Base-by-base conservation (phyloP, 257 asterid species). In the Eucommia ulmoides region DNA sequence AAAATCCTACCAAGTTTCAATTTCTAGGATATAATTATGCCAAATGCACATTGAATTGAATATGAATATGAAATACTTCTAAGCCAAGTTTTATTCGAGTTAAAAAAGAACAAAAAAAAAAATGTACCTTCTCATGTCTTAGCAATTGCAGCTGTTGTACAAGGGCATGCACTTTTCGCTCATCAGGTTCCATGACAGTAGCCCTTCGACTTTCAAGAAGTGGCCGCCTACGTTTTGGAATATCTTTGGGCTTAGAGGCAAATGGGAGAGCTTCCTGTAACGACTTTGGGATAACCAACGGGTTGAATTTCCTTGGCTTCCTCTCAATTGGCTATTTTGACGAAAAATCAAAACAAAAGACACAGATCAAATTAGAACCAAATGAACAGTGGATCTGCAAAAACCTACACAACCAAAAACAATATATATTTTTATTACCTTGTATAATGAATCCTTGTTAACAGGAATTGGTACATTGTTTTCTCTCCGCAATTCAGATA, bases 381-480 rank as follows among this genome's bases (percentile, higher is more conserved):
- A 54, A 5, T 10, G 2, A 12, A 5, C 12, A 12, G 8, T 26
- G 38, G 8, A 4, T 5, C 38, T 26, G 38, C 38, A 4, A 26
- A 5, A 4, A 26, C 38, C 12, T 4, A n/a, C n/a, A n/a, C n/a
- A n/a, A n/a, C n/a, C n/a, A n/a, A n/a, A n/a, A n/a, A n/a, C n/a
- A n/a, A n/a, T n/a, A n/a, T n/a, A n/a, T n/a, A n/a, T n/a, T n/a
- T n/a, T n/a, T n/a, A n/a, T 53, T 59, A 84, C 97, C 87, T 61
- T 73, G 73, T 89, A 89, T 29, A 82, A 66, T 47, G 98, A 89
- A 72, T 85, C 96, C 74, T 76, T 82, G 76, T 83, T 82, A 61
- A 85, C 84, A 23, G 96, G 88, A 23, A 78, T 74, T 3, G 81
- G 77, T 56, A 89, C 68, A 52, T 72, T 75, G 22, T 65, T 78